These are phyloP conservation scores for Letharia columbiana DNA, from an alignment of 495 filamentous ascomycete species.

Conservation along the genomic window DNA sequence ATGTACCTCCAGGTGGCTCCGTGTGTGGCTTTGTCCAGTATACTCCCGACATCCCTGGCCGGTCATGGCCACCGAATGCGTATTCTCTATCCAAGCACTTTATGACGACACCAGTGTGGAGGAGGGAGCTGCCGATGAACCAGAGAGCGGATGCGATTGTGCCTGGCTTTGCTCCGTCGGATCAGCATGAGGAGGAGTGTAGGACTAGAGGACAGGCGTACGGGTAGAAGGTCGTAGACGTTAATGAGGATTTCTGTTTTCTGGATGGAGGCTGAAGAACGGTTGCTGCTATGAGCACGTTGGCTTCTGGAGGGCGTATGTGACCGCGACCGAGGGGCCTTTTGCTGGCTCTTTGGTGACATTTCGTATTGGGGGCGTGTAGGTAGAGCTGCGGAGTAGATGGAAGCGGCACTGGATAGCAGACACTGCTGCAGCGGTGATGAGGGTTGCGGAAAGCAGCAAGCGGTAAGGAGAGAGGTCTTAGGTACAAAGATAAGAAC, in stretches of 20 bases:
- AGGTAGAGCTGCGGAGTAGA: too few relatives aligned
- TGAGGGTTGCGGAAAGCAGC: too few relatives aligned
- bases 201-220: conserved; percentile 31
- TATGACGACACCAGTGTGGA: conserved; percentile 75
- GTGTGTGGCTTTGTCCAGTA: conserved; percentile 64
- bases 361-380: not conserved
- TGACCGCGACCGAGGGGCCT: not conserved
- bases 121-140: conserved; percentile 60
- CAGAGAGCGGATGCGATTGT: conserved; percentile 60
- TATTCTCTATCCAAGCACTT: conserved; percentile 55
- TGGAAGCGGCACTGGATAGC: not conserved
- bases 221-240: conserved; percentile 69
- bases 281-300: conserved; percentile 28
- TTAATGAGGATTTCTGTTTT: conserved; percentile 70
- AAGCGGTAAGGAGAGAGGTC: not conserved
- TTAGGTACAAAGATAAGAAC: too few relatives aligned
- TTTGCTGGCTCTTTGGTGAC: conserved; percentile 2
- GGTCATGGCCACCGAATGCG: conserved; percentile 72
- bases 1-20: conserved; percentile 65
- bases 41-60: conserved; percentile 57
- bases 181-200: not conserved
- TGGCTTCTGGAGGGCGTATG: not conserved
- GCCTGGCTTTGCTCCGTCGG: conserved; percentile 45
- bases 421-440: not conserved
- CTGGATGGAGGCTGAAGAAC: conserved; percentile 50